Conservation (phyloP, 495 filamentous ascomycete genomes). For the Pseudoneurospora amorphoporcata region DNA sequence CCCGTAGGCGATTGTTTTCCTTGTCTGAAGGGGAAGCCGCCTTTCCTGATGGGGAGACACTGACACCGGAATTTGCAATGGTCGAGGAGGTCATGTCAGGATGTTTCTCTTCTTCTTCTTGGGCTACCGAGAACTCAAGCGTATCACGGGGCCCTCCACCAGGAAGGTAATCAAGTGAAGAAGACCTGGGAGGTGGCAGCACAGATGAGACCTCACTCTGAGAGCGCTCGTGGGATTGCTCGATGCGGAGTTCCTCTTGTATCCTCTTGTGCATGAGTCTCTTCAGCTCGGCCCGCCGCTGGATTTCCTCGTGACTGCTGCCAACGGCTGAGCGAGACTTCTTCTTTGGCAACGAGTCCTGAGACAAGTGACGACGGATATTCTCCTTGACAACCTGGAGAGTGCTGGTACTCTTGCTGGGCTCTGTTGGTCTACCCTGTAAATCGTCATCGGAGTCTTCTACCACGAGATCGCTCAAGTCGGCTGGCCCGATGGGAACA, state of each 20-base stretch:
- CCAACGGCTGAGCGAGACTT: conserved; percentile 32
- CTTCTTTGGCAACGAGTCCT: conserved; percentile 28
- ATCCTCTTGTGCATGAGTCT: conserved; percentile 41
- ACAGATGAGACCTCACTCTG: conserved; percentile 3
- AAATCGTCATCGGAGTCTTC: conserved; percentile 32
- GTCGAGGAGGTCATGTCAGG: neutral
- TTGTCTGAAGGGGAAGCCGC: neutral
- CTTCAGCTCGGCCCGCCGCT: conserved; percentile 40
- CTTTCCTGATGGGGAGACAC: neutral
- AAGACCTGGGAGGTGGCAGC: neutral
- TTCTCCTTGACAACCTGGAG: conserved; percentile 29
- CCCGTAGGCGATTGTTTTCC: conserved; percentile 9
- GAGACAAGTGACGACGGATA: conserved; percentile 37
- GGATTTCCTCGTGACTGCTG: conserved; percentile 36
- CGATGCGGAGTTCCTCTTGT: conserved; percentile 39
- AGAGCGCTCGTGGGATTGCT: conserved; percentile 16
- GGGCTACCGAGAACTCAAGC: conserved; percentile 27
- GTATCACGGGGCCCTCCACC: conserved; percentile 31
- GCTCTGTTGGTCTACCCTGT: conserved; percentile 4
- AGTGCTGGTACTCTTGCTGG: conserved; percentile 24
- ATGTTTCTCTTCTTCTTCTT: neutral
- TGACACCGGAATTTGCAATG: neutral
- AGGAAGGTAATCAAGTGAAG: conserved; percentile 12
- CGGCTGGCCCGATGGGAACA: conserved; percentile 10
- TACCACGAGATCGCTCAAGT: conserved; percentile 24